phyloP scores from a whole-genome alignment of 306 rosid genomes.

The Heteromeles arbutifolia region DNA sequence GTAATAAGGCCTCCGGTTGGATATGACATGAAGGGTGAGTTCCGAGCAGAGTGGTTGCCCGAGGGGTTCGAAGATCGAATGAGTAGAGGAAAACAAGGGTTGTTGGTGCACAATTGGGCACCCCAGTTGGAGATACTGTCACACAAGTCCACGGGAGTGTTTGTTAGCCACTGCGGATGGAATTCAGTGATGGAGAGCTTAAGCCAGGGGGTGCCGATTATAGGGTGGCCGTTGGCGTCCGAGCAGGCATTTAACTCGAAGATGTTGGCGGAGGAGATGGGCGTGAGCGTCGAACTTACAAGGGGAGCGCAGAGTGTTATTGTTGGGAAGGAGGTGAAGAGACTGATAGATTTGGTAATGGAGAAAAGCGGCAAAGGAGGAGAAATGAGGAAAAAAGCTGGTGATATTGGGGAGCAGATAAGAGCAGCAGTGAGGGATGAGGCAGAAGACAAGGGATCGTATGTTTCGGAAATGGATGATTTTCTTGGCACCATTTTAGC shows the following conservation, averaged over 20 bases:
- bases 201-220: constrained; percentile 60
- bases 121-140: constrained; percentile 70
- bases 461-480: constrained; percentile 28
- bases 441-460: constrained; percentile 36
- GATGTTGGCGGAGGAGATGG: constrained; percentile 40
- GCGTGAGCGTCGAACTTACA: constrained; percentile 37
- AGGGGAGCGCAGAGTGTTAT: constrained; percentile 34
- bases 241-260: constrained; percentile 67
- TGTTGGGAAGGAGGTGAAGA: constrained; percentile 30
- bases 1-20: constrained; percentile 68
- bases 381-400: constrained; percentile 46
- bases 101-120: constrained; percentile 64
- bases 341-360: constrained; percentile 43
- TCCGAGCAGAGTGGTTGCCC: constrained; percentile 58
- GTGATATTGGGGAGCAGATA: constrained; percentile 23
- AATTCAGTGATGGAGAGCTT: constrained; percentile 75
- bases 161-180: constrained; percentile 90
- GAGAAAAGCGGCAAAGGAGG: constrained; percentile 35
- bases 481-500: constrained; percentile 17
- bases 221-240: constrained; percentile 77
- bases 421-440: constrained; percentile 30
- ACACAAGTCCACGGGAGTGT: constrained; percentile 48
- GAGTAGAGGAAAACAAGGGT: constrained; percentile 26
- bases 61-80: constrained; percentile 53
- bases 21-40: constrained; percentile 41